Conservation (phyloP, 345 rosid species). For the Lumnitzera racemosa region DNA sequence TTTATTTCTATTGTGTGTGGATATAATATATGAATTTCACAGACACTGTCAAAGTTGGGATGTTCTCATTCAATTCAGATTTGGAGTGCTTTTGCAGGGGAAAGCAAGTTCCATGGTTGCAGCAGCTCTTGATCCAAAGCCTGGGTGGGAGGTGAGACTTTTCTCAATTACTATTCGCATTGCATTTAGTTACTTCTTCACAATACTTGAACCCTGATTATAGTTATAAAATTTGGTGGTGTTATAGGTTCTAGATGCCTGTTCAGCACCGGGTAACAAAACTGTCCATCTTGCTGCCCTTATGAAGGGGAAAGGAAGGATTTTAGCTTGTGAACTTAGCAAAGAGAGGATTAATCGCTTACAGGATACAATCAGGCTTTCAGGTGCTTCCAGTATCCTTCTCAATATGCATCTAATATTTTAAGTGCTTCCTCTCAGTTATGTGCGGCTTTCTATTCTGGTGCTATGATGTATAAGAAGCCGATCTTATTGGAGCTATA, state of each 20-base stretch:
- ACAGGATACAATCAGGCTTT: constrained; percentile 63
- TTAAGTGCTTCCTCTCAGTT: neutral
- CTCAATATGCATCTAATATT: constrained; percentile 2
- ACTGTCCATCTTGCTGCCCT: constrained; percentile 93
- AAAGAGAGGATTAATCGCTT: constrained; percentile 62
- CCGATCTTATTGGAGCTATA: too few relatives aligned
- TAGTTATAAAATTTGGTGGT: neutral
- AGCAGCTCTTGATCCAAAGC: constrained; percentile 64
- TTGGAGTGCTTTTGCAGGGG: constrained; percentile 38
- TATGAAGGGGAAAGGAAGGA: constrained; percentile 71
- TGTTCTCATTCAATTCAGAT: neutral
- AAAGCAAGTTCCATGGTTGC: constrained; percentile 97
- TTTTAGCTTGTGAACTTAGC: constrained; percentile 76
- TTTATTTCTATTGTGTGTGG: too few relatives aligned
- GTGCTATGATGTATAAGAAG: too few relatives aligned
- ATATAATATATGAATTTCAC: neutral
- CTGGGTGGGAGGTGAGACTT: constrained; percentile 68
- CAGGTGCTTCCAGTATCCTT: constrained; percentile 88
- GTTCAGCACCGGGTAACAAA: constrained; percentile 98
- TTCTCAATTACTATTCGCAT: neutral
- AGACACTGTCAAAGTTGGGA: neutral
- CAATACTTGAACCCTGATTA: neutral
- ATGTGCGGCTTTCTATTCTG: constrained; percentile 1
- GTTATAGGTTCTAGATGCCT: constrained; percentile 88
- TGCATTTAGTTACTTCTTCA: neutral